Conservation (phyloP, 2,329 filamentous ascomycete genomes). For the Clonostachys byssicola region DNA sequence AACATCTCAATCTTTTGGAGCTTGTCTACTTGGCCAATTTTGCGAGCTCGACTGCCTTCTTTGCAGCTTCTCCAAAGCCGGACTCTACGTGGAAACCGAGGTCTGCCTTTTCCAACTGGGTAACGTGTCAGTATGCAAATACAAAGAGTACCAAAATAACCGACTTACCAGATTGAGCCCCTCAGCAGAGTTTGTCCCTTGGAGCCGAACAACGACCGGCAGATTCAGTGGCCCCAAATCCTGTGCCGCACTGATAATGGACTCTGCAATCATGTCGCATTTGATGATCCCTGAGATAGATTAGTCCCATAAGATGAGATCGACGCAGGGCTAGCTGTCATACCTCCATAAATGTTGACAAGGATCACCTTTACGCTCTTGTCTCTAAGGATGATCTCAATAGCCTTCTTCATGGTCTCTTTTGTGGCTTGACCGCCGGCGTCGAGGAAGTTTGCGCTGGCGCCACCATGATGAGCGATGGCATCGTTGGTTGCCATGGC, state of each 20-base stretch:
- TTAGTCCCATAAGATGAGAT: neutral
- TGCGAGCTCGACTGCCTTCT: constrained; percentile 21
- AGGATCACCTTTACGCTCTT: constrained; percentile 63
- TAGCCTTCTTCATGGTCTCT: constrained; percentile 73
- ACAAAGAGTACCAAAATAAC: neutral
- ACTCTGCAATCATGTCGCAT: constrained; percentile 47
- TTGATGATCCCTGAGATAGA: constrained; percentile 34
- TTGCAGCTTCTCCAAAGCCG: constrained; percentile 28
- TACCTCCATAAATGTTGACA: constrained; percentile 51
- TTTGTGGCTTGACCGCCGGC: constrained; percentile 85
- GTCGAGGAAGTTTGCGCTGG: constrained; percentile 80
- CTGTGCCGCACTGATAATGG: constrained; percentile 35
- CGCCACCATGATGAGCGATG: constrained; percentile 61
- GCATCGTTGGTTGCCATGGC: constrained; percentile 91
- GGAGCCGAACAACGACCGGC: constrained; percentile 39
- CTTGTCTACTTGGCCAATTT: no score
- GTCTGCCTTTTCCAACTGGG: constrained; percentile 25
- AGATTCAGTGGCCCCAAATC: constrained; percentile 28
- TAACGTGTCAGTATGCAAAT: neutral
- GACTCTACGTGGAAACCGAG: constrained; percentile 29
- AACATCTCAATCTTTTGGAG: no score
- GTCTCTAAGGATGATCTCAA: constrained; percentile 70
- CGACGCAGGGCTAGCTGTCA: constrained; percentile 2
- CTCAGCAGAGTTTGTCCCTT: constrained; percentile 38
- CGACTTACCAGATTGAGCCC: constrained; percentile 32